phyloP scores from a whole-genome alignment of 2,329 filamentous ascomycete species.

The Magnaporthiopsis incrustans region DNA sequence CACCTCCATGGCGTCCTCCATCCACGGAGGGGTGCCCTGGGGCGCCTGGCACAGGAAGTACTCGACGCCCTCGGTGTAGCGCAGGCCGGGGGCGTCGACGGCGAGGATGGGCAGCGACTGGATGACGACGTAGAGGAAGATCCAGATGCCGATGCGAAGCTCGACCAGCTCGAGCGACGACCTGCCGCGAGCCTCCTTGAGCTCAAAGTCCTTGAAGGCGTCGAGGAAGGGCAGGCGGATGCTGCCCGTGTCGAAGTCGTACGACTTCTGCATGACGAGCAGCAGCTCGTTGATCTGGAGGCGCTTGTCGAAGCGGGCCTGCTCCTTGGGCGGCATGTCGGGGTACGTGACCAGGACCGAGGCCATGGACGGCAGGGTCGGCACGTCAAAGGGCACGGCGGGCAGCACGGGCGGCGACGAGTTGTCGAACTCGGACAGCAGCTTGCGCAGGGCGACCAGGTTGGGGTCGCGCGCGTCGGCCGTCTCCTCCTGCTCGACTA shows the following conservation, averaged over 20 bases:
- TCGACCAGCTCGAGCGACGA: conserved; percentile 60
- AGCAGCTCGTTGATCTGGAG: conserved; percentile 73
- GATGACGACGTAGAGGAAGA: conserved; percentile 72
- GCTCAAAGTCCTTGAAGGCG: conserved; percentile 64
- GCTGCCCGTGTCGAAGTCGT: conserved; percentile 63
- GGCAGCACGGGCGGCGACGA: conserved; percentile 85
- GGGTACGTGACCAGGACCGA: conserved; percentile 57
- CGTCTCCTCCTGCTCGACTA: conserved; percentile 55
- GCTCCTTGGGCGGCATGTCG: conserved; percentile 62
- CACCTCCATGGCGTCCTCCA: conserved; percentile 54
- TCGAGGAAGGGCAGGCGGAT: conserved; percentile 55
- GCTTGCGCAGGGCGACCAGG: conserved; percentile 63
- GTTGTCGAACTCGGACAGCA: conserved; percentile 82
- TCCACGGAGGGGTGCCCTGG: conserved; percentile 66
- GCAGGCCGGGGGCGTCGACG: conserved; percentile 63
- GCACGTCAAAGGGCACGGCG: conserved; percentile 83
- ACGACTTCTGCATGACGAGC: conserved; percentile 68
- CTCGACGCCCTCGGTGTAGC: conserved; percentile 63
- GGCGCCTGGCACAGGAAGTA: conserved; percentile 76
- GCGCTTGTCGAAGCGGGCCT: conserved; percentile 62
- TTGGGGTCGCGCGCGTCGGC: conserved; percentile 43
- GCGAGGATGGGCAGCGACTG: conserved; percentile 73
- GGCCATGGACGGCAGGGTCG: conserved; percentile 56
- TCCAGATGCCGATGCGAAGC: conserved; percentile 68
- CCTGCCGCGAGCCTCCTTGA: conserved; percentile 56